Percentiles rank a stretch among this genome's conserved stretches.
Conservation (phyloP, 2,329 filamentous ascomycete genomes). For the Diaporthe ampelina region DNA sequence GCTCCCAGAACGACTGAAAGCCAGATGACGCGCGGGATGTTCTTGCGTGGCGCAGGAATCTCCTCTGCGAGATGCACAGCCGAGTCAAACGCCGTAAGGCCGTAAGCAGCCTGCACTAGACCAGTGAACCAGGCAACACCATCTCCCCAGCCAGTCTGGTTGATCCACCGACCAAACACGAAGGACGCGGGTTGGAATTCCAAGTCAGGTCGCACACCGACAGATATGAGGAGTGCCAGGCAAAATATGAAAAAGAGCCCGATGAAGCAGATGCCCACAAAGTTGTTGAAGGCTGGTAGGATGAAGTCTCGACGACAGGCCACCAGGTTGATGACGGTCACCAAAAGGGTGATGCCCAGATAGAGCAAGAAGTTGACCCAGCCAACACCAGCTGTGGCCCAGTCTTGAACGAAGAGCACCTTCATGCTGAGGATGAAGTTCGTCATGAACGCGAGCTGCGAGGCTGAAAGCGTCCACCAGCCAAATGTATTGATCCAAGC, state of each 20-base stretch:
- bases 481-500: constrained; percentile 17
- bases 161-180: constrained; percentile 16
- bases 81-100: constrained; percentile 7
- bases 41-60: constrained; percentile 17
- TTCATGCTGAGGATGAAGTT: constrained; percentile 24
- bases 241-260: background rate
- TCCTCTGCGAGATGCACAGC: constrained; percentile 28
- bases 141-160: constrained; percentile 18
- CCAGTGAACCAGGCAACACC: constrained; percentile 20
- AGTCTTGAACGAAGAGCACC: constrained; percentile 12
- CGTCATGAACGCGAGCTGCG: constrained; percentile 8
- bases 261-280: constrained; percentile 16
- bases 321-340: background rate
- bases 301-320: constrained; percentile 8
- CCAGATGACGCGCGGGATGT: constrained; percentile 18
- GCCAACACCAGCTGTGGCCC: background rate
- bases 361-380: constrained; percentile 23
- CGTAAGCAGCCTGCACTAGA: constrained; percentile 15
- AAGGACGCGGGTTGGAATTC: constrained; percentile 11
- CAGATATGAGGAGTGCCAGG: constrained; percentile 7
- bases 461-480: constrained; percentile 17
- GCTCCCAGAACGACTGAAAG: constrained; percentile 37
- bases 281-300: constrained; percentile 17
- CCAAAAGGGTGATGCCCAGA: background rate
- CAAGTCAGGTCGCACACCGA: background rate